Conservation (phyloP, 164 flowering plant species). For the Vitis labrusca region DNA sequence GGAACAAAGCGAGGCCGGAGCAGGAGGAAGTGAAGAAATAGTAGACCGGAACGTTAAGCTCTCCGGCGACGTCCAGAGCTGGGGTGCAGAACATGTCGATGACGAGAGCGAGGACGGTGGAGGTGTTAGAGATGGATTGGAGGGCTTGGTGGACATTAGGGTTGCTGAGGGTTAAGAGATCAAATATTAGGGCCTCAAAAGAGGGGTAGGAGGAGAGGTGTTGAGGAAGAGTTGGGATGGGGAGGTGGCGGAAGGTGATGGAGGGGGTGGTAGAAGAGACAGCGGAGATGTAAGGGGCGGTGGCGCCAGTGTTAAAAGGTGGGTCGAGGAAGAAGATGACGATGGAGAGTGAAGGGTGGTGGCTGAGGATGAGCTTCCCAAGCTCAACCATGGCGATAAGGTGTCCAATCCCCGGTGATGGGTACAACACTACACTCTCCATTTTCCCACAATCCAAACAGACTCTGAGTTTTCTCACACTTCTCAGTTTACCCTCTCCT, state of each 20-base stretch:
- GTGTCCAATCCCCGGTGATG: too few species aligned
- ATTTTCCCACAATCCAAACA: too few species aligned
- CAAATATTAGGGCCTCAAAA: conserved; percentile 18
- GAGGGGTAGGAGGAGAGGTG: neutral
- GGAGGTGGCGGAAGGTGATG: conserved; percentile 38
- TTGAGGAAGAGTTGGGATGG: conserved; percentile 11
- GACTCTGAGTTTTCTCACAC: too few species aligned
- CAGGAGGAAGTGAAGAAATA: conserved; percentile 37
- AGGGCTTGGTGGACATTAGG: conserved; percentile 24
- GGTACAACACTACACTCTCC: too few species aligned
- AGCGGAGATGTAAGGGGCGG: conserved; percentile 26
- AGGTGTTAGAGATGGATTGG: conserved; percentile 13
- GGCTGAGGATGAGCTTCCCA: too few species aligned
- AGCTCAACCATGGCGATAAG: too few species aligned
- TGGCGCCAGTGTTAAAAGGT: conserved; percentile 20
- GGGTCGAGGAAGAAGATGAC: conserved; percentile 25
- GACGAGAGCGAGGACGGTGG: conserved; percentile 25
- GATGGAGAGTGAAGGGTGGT: conserved; percentile 8
- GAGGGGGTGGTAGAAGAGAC: conserved; percentile 24
- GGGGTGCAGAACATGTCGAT: conserved; percentile 34
- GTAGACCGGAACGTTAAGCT: conserved; percentile 31
- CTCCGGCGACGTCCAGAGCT: conserved; percentile 9
- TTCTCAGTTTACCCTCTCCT: too few species aligned
- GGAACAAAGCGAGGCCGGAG: conserved; percentile 11
- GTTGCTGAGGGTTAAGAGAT: conserved; percentile 19